These are phyloP conservation scores for Ascobolus immersus DNA, from an alignment of 495 filamentous ascomycete genomes.

Conservation along the genomic window DNA sequence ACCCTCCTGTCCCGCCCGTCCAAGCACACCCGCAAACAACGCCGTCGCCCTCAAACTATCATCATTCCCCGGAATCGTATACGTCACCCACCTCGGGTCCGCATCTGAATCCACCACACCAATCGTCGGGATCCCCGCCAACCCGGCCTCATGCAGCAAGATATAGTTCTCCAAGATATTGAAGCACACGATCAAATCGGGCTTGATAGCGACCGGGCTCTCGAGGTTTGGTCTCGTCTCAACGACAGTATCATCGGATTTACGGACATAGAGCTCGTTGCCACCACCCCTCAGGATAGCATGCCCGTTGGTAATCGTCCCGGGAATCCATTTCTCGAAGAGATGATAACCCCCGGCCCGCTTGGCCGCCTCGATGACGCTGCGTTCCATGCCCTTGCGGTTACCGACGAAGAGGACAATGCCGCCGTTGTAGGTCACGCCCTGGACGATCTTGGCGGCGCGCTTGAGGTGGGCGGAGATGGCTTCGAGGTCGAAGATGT, in stretches of 20 bases:
- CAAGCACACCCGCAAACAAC: slow-evolving; percentile 65
- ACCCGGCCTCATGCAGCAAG: slow-evolving; percentile 67
- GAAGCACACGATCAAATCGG: slow-evolving; percentile 76
- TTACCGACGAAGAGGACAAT: slow-evolving; percentile 81
- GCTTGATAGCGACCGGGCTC: slow-evolving; percentile 39
- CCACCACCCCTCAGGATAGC: slow-evolving; percentile 66
- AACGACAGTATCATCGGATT: too few relatives aligned
- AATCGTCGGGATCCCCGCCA: slow-evolving; percentile 76
- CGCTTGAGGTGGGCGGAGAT: slow-evolving; percentile 72
- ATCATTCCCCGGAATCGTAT: slow-evolving; percentile 90
- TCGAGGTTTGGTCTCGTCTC: slow-evolving; percentile 35
- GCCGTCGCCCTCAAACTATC: slow-evolving; percentile 57
- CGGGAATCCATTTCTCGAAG: slow-evolving; percentile 84
- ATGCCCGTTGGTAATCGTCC: slow-evolving; percentile 75
- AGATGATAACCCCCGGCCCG: slow-evolving; percentile 60
- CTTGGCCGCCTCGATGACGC: slow-evolving; percentile 57
- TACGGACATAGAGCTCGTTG: too few relatives aligned
- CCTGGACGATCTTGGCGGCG: slow-evolving; percentile 67
- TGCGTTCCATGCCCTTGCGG: slow-evolving; percentile 45
- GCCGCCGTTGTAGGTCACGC: slow-evolving; percentile 59
- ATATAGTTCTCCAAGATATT: slow-evolving; percentile 84
- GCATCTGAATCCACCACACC: slow-evolving; percentile 84
- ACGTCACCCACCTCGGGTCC: slow-evolving; percentile 82
- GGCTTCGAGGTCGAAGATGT: slow-evolving; percentile 75
- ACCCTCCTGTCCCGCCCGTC: slow-evolving; percentile 57